Percentiles rank a stretch among this genome's conserved stretches.
phyloP scores from a whole-genome alignment of 202 grass and related monocot genomes.

The Setaria italica region DNA sequence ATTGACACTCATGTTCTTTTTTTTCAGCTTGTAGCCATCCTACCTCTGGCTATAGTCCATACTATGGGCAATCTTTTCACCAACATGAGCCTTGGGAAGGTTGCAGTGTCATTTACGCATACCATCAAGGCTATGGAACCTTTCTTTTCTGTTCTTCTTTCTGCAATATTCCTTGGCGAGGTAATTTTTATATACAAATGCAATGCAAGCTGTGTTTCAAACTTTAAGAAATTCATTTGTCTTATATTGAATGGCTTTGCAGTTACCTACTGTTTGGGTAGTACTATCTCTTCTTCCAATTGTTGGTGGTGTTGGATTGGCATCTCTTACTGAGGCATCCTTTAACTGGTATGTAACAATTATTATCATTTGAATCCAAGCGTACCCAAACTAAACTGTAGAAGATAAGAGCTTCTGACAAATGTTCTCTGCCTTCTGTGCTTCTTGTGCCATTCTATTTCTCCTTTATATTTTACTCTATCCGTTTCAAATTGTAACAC shows the following conservation, averaged over 20 bases:
- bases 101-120: conserved; percentile 67
- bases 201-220: not conserved
- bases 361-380: conserved; percentile 14
- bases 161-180: conserved; percentile 63
- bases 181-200: conserved; percentile 38
- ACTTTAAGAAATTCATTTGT: conserved; percentile 4
- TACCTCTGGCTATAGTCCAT: conserved; percentile 63
- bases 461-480: not conserved
- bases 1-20: not conserved
- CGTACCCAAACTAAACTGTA: not conserved
- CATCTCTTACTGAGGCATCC: conserved; percentile 70
- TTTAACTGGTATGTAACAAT: conserved; percentile 60
- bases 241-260: conserved; percentile 1
- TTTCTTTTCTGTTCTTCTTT: conserved; percentile 66
- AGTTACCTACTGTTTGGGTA: conserved; percentile 66
- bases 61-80: conserved; percentile 77
- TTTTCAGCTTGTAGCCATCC: conserved; percentile 49
- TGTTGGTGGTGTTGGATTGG: conserved; percentile 72
- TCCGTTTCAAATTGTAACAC: too few relatives aligned
- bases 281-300: conserved; percentile 62
- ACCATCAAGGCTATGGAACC: conserved; percentile 72
- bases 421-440: conserved; percentile 2
- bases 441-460: not conserved
- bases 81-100: conserved; percentile 69
- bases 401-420: not conserved